Evolutionary conservation across 306 rosid genomes (phyloP).

Genomic region (Neltuma alba): DNA sequence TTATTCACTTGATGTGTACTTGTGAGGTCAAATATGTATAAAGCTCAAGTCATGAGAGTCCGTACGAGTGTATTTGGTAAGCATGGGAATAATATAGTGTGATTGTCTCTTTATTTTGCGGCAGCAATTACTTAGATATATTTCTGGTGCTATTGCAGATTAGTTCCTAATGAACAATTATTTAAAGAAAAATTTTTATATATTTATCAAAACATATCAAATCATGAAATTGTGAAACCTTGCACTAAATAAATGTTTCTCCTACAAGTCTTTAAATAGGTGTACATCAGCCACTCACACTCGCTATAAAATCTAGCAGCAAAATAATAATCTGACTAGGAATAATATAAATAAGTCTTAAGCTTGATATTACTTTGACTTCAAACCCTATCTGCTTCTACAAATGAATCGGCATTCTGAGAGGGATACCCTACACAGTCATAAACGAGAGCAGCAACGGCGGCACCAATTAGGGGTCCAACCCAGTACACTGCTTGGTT

Average conservation of each 20-base stretch:
- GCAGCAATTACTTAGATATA: background rate
- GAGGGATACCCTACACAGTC: slow-evolving; percentile 63
- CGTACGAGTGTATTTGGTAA: background rate
- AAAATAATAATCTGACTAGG: background rate
- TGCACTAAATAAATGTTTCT: background rate
- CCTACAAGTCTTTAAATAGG: too few species aligned
- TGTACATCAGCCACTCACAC: background rate
- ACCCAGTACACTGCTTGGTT: slow-evolving; percentile 96
- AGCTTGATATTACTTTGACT: background rate
- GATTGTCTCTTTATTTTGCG: background rate
- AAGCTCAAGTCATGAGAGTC: background rate
- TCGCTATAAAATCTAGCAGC: background rate
- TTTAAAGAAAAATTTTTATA: too few species aligned
- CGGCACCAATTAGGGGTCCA: slow-evolving; percentile 86
- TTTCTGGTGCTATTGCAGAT: too few species aligned
- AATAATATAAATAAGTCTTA: background rate
- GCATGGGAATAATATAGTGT: background rate
- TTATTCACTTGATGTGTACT: background rate
- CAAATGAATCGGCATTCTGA: slow-evolving; percentile 36
- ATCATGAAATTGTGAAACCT: background rate
- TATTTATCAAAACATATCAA: background rate
- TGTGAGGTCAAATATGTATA: background rate
- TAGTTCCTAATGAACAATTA: too few species aligned
- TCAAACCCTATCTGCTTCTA: slow-evolving; percentile 47
- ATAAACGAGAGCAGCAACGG: slow-evolving; percentile 73